phyloP scores from a whole-genome alignment of 306 rosid genomes.

The Trichosanthes truncata region DNA sequence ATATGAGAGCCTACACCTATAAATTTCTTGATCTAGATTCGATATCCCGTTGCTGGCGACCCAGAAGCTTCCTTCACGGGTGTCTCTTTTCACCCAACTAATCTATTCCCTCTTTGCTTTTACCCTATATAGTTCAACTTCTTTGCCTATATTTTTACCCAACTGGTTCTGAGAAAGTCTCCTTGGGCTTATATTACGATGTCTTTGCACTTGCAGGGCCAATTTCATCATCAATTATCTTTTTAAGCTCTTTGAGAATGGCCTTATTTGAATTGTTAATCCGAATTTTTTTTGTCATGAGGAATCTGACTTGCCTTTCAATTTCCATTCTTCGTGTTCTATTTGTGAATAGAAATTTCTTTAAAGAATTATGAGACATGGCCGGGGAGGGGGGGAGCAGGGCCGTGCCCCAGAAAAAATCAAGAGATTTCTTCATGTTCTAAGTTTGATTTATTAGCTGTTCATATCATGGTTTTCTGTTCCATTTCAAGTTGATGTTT shows the following conservation, averaged over 20 bases:
- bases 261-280: background rate
- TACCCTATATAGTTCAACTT: background rate
- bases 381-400: background rate
- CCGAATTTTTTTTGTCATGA: background rate
- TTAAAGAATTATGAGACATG: background rate
- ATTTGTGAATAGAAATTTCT: background rate
- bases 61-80: background rate
- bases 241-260: background rate
- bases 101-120: background rate
- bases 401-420: background rate
- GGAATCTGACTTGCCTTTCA: background rate
- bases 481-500: background rate
- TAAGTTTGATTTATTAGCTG: background rate
- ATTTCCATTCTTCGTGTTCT: background rate
- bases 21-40: background rate
- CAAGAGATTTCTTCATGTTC: background rate
- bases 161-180: background rate
- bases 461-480: background rate
- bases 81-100: background rate
- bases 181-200: background rate
- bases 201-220: background rate
- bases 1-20: background rate
- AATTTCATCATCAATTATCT: background rate
- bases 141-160: background rate
- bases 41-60: background rate